A percentile compares a stretch with the other conserved stretches of the same genome.
Conservation (phyloP, 768 basidiomycete genomes). For the Trametes villosa region DNA sequence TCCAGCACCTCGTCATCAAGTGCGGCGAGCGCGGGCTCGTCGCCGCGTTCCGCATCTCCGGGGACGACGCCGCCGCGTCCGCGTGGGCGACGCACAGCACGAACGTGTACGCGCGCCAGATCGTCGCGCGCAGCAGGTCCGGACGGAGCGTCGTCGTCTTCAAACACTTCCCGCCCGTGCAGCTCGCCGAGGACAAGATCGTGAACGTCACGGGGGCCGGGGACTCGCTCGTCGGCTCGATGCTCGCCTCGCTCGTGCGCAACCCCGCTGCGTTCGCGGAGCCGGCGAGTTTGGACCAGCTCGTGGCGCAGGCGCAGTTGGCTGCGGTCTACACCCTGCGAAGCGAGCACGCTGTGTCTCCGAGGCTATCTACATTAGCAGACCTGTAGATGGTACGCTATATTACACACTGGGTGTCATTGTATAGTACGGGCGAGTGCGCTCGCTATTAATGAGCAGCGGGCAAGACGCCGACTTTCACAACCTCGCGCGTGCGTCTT, state of each 20-base stretch:
- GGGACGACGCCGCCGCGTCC: slow-evolving; percentile 44
- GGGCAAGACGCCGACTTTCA: slow-evolving; percentile 64
- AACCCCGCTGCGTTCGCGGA: slow-evolving; percentile 49
- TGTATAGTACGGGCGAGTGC: background rate
- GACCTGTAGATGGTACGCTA: background rate
- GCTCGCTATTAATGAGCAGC: background rate
- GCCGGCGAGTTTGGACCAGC: slow-evolving; percentile 46
- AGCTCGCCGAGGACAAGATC: slow-evolving; percentile 36
- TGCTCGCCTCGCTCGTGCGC: slow-evolving; percentile 66
- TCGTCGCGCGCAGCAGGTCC: slow-evolving; percentile 54
- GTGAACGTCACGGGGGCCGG: slow-evolving; percentile 92
- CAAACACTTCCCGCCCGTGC: slow-evolving; percentile 72
- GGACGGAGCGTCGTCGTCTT: slow-evolving; percentile 59
- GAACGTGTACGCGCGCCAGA: slow-evolving; percentile 48
- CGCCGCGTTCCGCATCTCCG: slow-evolving; percentile 59
- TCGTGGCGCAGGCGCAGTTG: slow-evolving; percentile 61
- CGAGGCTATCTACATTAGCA: slow-evolving; percentile 24
- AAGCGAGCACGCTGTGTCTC: slow-evolving; percentile 32
- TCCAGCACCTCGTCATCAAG: slow-evolving; percentile 85
- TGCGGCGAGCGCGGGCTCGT: slow-evolving; percentile 74
- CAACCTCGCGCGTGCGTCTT: slow-evolving; percentile 56
- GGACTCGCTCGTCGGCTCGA: slow-evolving; percentile 84
- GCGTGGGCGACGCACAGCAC: slow-evolving; percentile 57
- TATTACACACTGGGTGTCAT: background rate
- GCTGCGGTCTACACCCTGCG: slow-evolving; percentile 31